A percentile compares a stretch with the other conserved stretches of the same genome.
Evolutionary conservation across 805 yeast genomes (phyloP).

Genomic region (Ogataea trehalophila): DNA sequence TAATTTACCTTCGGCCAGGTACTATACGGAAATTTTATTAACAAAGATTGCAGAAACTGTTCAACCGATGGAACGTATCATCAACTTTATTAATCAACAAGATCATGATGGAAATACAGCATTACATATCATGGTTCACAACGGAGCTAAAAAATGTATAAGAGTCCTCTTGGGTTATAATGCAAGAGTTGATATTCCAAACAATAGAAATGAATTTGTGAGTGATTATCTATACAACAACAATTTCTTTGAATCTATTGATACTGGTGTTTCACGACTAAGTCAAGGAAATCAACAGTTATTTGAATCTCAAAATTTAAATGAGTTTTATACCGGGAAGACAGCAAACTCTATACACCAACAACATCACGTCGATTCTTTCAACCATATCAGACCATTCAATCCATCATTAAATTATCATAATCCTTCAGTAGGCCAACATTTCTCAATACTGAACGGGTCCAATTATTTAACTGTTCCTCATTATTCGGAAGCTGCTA

Average conservation of each 20-base stretch:
- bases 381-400: constrained; percentile 23
- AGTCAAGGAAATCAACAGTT: not conserved
- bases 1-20: constrained; percentile 73
- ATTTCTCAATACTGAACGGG: constrained; percentile 14
- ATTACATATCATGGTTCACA: constrained; percentile 44
- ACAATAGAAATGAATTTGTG: constrained; percentile 39
- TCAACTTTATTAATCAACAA: constrained; percentile 51
- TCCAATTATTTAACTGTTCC: constrained; percentile 28
- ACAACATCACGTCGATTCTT: constrained; percentile 17
- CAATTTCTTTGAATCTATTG: constrained; percentile 14
- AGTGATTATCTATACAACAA: constrained; percentile 34
- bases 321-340: not conserved
- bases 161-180: constrained; percentile 42
- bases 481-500: constrained; percentile 49
- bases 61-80: constrained; percentile 56
- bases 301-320: not conserved
- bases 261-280: not conserved
- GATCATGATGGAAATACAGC: constrained; percentile 56
- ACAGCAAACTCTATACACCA: constrained; percentile 3
- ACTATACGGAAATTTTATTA: constrained; percentile 73
- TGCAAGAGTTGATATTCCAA: constrained; percentile 49
- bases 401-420: constrained; percentile 18
- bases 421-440: constrained; percentile 11
- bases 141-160: constrained; percentile 41
- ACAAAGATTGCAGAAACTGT: constrained; percentile 61